Evolutionary conservation across 495 filamentous ascomycete genomes (phyloP).

Genomic region (Trichoderma gamsii): DNA sequence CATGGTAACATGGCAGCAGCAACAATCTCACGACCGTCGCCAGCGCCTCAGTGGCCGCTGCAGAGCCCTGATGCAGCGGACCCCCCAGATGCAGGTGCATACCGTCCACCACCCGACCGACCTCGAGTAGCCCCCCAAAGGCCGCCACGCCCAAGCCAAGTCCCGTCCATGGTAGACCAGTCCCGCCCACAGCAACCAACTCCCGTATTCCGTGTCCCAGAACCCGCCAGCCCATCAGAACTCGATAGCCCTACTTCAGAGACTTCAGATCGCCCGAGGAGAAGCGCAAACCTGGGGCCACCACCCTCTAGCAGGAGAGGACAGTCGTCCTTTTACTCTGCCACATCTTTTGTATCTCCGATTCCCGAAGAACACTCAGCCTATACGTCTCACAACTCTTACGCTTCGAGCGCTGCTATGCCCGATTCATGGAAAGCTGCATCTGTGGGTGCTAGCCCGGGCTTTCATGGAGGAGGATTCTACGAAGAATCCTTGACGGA

Average conservation of each 20-base stretch:
- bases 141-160: slow-evolving; percentile 59
- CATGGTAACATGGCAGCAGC: slow-evolving; percentile 38
- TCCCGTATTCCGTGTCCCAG: slow-evolving; percentile 40
- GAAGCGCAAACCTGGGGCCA: slow-evolving; percentile 54
- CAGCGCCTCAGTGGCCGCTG: slow-evolving; percentile 50
- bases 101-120: slow-evolving; percentile 43
- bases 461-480: slow-evolving; percentile 39
- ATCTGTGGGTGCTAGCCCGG: slow-evolving; percentile 37
- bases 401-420: slow-evolving; percentile 76
- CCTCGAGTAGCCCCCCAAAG: slow-evolving; percentile 57
- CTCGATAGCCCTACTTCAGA: slow-evolving; percentile 51
- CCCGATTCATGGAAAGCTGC: slow-evolving; percentile 58
- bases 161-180: slow-evolving; percentile 47
- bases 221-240: slow-evolving; percentile 29
- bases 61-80: slow-evolving; percentile 40
- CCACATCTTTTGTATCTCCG: slow-evolving; percentile 72
- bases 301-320: slow-evolving; percentile 65
- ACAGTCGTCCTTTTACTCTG: slow-evolving; percentile 67
- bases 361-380: slow-evolving; percentile 72
- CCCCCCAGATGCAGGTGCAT: slow-evolving; percentile 32
- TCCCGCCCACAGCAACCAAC: slow-evolving; percentile 45
- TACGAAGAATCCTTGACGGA: slow-evolving; percentile 45
- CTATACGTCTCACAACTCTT: slow-evolving; percentile 55
- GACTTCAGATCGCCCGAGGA: slow-evolving; percentile 36
- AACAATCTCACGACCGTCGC: slow-evolving; percentile 48